Evolutionary conservation across 2,329 filamentous ascomycete species (phyloP).

Genomic region (Teratosphaeria destructans): DNA sequence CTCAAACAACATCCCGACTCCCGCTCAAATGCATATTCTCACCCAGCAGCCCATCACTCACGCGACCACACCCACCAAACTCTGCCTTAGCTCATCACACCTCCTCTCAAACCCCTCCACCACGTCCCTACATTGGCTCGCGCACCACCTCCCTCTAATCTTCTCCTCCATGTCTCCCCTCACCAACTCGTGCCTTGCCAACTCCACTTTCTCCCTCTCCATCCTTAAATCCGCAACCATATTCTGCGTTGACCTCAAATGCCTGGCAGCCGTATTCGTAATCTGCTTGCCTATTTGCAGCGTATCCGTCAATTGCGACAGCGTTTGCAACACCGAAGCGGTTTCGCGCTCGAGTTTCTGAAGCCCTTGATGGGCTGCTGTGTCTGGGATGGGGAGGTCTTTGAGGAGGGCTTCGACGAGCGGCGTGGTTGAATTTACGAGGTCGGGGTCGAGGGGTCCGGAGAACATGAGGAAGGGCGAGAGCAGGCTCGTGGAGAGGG

Average conservation of each 20-base stretch:
- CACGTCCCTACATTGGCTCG: slow-evolving; percentile 73
- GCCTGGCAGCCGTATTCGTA: slow-evolving; percentile 67
- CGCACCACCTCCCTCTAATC: slow-evolving; percentile 68
- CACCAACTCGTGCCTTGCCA: slow-evolving; percentile 72
- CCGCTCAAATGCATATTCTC: neutral
- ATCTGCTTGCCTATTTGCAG: slow-evolving; percentile 90
- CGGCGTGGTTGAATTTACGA: slow-evolving; percentile 59
- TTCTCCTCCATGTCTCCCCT: slow-evolving; percentile 69
- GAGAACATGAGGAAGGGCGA: slow-evolving; percentile 50
- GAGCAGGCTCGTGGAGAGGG: slow-evolving; percentile 51
- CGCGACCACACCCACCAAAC: slow-evolving; percentile 6
- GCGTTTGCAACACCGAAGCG: slow-evolving; percentile 61
- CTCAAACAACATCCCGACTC: neutral
- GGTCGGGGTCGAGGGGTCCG: slow-evolving; percentile 49
- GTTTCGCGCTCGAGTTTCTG: slow-evolving; percentile 57
- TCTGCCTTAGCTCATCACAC: slow-evolving; percentile 65
- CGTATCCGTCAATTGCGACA: slow-evolving; percentile 80
- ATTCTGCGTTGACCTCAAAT: slow-evolving; percentile 72
- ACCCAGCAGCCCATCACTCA: neutral
- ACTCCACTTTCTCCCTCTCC: slow-evolving; percentile 72
- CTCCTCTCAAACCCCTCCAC: slow-evolving; percentile 87
- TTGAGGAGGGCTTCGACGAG: slow-evolving; percentile 55
- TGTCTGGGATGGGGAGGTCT: slow-evolving; percentile 56
- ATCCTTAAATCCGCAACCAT: slow-evolving; percentile 74
- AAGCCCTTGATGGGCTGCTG: slow-evolving; percentile 55